A percentile compares a stretch with the other conserved stretches of the same genome.
phyloP scores from a whole-genome alignment of 331 rosid genomes.

The Acacia concinna region DNA sequence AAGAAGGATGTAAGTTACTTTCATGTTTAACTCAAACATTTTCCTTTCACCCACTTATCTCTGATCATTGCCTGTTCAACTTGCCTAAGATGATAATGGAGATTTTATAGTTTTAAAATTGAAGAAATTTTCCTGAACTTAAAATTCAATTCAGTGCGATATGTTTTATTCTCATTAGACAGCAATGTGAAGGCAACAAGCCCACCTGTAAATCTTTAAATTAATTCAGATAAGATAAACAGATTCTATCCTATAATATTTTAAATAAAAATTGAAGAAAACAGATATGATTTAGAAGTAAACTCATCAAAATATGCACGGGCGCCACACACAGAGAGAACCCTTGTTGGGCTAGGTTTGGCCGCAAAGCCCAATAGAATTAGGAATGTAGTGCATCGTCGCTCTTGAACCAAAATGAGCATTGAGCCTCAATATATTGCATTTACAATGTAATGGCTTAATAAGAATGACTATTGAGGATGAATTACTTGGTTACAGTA shows the following conservation, averaged over 20 bases:
- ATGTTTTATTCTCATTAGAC: background rate
- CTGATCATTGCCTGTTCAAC: slow-evolving; percentile 5
- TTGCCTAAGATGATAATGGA: background rate
- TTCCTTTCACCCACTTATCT: background rate
- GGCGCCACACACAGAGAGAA: too few species aligned
- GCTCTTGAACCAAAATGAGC: background rate
- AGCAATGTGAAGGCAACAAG: background rate
- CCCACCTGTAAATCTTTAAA: background rate
- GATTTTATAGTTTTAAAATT: slow-evolving; percentile 3
- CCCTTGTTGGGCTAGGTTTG: too few species aligned
- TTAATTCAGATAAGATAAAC: too few species aligned
- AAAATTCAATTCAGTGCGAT: background rate
- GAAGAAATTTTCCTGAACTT: background rate
- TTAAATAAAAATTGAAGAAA: too few species aligned
- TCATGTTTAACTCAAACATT: slow-evolving; percentile 12
- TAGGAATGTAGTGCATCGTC: too few species aligned
- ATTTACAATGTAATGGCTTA: background rate
- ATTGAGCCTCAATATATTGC: background rate
- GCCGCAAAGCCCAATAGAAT: too few species aligned
- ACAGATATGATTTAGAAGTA: too few species aligned
- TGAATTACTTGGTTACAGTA: background rate
- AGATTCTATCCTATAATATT: too few species aligned
- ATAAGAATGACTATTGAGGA: background rate
- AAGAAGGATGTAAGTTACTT: slow-evolving; percentile 81
- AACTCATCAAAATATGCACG: too few species aligned